Base-by-base conservation (phyloP, 2,329 filamentous ascomycete species). In the Fusarium liriodendri region DNA sequence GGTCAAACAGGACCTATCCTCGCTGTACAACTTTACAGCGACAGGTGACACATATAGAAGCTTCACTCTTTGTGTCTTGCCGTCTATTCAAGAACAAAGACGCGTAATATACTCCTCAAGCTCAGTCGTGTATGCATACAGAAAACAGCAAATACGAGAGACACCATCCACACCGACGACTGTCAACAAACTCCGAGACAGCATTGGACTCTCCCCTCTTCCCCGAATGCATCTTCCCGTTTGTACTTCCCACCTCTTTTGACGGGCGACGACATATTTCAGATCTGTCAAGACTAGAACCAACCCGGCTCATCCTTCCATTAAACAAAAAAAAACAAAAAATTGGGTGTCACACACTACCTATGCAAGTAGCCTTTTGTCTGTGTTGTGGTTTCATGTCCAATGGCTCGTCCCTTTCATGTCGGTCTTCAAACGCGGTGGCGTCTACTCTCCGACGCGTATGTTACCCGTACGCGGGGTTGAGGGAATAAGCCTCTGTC, bases 381-480 rank as follows among this genome's bases (percentile, higher is more conserved):
- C 27, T 52, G 27, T n/a, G 42, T 29, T 29, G 47, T 13, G 47
- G 20, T 40, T 38, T 59, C 22, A 25, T 58, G 14, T 59, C 55
- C 55, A 59, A 59, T 58, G n/a, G 35, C 57, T 40, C 16, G 13
- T 25, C 22, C 37, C 22, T 59, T 25, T 37, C 33, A 29, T 22
- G 47, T 40, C 25, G 45, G 38, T 13, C 60, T 55, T 54, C 60
- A 63, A 63, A 63, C 60, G 37, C 64, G 16, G 38, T 72, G 58
- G 62, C 66, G 66, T 47, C 40, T 38, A 35, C 25, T n/a, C 57
- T 40, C 57, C 22, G 29, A 38, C 59, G 59, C 59, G 59, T 29
- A 45, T 33, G 57, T 42, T 29, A 14, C 37, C 59, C 42, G 58
- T 25, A 38, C 38, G 40, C 38, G 42, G 29, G 58, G 57, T 27